Evolutionary conservation across 352 stramenopile genomes (phyloP).

Genomic region (Phytophthora megakarya): DNA sequence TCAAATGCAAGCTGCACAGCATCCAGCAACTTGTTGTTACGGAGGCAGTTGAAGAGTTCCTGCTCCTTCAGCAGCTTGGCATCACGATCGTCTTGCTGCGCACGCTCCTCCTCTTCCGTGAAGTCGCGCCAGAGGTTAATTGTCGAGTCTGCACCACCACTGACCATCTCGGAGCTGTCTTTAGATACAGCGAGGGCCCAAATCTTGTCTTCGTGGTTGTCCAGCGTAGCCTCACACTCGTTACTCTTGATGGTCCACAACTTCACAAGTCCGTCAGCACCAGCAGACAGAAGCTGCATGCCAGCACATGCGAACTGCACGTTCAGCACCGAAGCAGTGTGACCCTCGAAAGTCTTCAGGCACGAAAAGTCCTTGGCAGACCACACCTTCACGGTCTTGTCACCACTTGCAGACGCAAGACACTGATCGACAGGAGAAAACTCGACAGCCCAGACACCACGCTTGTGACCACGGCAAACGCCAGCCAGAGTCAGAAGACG

Average conservation of each 20-base stretch:
- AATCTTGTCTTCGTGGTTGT: conserved; percentile 97
- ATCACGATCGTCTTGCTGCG: conserved; percentile 82
- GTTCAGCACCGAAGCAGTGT: conserved; percentile 89
- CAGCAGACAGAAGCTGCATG: conserved; percentile 95
- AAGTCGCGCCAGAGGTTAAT: conserved; percentile 96
- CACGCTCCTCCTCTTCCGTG: conserved; percentile 91
- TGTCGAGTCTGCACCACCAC: conserved; percentile 94
- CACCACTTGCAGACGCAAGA: conserved; percentile 94
- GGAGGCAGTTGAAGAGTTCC: conserved; percentile 94
- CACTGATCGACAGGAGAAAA: conserved; percentile 97
- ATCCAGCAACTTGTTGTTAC: conserved; percentile 89
- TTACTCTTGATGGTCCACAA: conserved; percentile 98
- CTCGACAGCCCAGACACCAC: conserved; percentile 97
- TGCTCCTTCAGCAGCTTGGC: conserved; percentile 95
- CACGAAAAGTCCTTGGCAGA: conserved; percentile 95
- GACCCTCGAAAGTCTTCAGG: conserved; percentile 96
- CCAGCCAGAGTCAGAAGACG: conserved; percentile 88
- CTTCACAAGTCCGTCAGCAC: conserved; percentile 97
- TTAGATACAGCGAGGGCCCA: conserved; percentile 94
- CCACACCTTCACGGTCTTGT: conserved; percentile 98
- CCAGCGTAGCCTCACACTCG: conserved; percentile 97
- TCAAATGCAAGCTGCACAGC: conserved; percentile 91
- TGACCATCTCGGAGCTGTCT: conserved; percentile 91
- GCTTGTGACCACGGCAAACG: conserved; percentile 96
- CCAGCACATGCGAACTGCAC: conserved; percentile 90